Evolutionary conservation across 225 moss, liverwort and hornwort genomes (phyloP).

Genomic region (Marchantia paleacea): DNA sequence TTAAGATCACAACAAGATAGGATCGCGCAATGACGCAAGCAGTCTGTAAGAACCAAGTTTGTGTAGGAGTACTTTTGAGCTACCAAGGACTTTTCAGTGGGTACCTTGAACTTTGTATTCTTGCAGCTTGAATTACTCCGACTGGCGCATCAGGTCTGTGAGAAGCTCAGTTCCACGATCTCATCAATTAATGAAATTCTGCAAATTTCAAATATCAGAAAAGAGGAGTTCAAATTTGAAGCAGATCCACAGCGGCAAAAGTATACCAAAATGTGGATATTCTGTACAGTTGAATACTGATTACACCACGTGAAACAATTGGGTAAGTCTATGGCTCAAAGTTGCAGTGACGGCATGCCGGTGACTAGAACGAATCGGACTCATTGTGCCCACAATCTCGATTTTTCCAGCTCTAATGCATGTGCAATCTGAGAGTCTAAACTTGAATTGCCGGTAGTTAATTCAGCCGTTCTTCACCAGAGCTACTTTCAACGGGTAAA

Average conservation of each 20-base stretch:
- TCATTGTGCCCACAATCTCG: too few relatives aligned
- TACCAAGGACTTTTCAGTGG: background rate
- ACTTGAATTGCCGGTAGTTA: too few relatives aligned
- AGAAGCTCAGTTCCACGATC: background rate
- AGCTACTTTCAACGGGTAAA: too few relatives aligned
- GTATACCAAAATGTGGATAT: too few relatives aligned
- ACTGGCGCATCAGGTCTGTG: background rate
- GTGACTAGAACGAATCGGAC: too few relatives aligned
- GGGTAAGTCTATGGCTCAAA: too few relatives aligned
- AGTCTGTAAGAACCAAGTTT: background rate
- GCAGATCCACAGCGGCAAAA: background rate
- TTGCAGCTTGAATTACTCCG: background rate
- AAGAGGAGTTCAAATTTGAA: background rate
- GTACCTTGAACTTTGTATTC: background rate
- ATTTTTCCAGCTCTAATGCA: too few relatives aligned
- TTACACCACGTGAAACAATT: too few relatives aligned
- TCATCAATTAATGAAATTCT: background rate
- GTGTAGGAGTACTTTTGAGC: background rate
- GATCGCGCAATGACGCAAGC: background rate
- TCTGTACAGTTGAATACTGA: too few relatives aligned
- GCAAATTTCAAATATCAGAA: background rate
- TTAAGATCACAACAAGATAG: background rate
- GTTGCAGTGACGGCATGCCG: too few relatives aligned
- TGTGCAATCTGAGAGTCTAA: too few relatives aligned
- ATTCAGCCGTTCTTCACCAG: too few relatives aligned